Percentiles rank a stretch among this genome's conserved stretches.
Evolutionary conservation across 1,284 basidiomycete species (phyloP).

Genomic region (Cystobasidium sp.): DNA sequence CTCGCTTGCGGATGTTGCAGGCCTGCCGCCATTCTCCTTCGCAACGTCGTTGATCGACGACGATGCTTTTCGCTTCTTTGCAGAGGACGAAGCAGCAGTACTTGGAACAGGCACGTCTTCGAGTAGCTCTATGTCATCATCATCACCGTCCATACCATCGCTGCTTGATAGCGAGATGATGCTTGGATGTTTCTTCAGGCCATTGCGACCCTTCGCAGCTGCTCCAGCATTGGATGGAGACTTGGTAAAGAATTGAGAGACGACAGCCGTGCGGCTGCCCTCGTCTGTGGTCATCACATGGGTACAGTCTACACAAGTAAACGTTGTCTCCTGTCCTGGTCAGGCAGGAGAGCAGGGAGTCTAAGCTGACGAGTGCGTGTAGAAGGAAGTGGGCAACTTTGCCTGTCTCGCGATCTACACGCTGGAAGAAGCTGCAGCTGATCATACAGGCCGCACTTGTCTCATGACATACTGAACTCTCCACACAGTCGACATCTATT

Average conservation of each 20-base stretch:
- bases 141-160: constrained; percentile 26
- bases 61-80: constrained; percentile 20
- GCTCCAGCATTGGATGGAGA: neutral
- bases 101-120: neutral
- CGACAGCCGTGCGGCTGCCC: constrained; percentile 22
- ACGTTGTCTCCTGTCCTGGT: neutral
- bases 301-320: neutral
- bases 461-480: too few relatives aligned
- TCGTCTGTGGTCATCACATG: constrained; percentile 23
- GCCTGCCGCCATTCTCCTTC: neutral
- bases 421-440: too few relatives aligned
- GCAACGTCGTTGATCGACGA: constrained; percentile 7
- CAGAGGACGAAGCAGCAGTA: neutral
- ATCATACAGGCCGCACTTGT: too few relatives aligned
- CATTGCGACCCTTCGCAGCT: neutral
- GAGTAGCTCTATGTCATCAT: constrained; percentile 24
- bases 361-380: too few relatives aligned
- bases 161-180: constrained; percentile 37
- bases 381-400: too few relatives aligned
- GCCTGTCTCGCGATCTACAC: too few relatives aligned
- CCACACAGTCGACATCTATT: too few relatives aligned
- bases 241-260: constrained; percentile 39
- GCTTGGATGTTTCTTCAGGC: constrained; percentile 36
- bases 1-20: neutral
- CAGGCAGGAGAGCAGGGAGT: neutral